Base-by-base conservation (phyloP, 192 early-diverging fungal genomes). In the Podila verticillata region DNA sequence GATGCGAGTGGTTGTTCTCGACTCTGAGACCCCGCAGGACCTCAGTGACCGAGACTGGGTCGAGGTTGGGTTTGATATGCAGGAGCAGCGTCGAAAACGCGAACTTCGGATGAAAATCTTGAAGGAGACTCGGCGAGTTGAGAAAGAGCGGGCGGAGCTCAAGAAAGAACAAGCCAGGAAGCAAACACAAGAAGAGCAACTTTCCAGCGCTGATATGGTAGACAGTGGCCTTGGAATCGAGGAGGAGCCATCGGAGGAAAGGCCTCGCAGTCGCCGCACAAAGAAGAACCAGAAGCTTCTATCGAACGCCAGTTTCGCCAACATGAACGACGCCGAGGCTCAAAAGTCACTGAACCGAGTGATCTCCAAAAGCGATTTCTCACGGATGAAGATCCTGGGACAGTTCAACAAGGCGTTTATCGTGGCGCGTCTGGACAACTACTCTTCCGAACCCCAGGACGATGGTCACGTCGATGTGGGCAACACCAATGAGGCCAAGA, bases 381-480 rank as follows among this genome's bases (percentile, higher is more conserved):
- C 60, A n/a, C 57, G 72, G 3, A 98, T 99, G 95, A 75, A 87
- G 44, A 82, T 99, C 7, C 48, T 98, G 5, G 98, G 98, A 2
- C 98, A 99, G 82, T 99, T 99, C 87, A 99, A 99, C 74, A 89
- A 89, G 57, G 98, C 97, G 1, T 99, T 99, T 79, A 99, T 99
- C 58, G 86, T 99, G 13, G 88, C 86, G 0, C 75, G 85, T 2
- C 83, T 96, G n/a, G 73, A 85, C 75, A 74, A 81, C 8, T 86
- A 86, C 30, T 32, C 70, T 1, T 61, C 47, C 13, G 12, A 19
- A 7, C 13, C 12, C 9, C 9, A 32, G 12, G n/a, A 22, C 5
- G 44, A 57, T 15, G 26, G 10, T 13, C n/a, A 39, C 5, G 26
- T 9, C 31, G 24, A 29, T 26, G 13, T 36, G 56, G 39, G 22